These are phyloP conservation scores for Linnemannia schmuckeri DNA, from an alignment of 192 early-diverging fungal species.

Conservation along the genomic window DNA sequence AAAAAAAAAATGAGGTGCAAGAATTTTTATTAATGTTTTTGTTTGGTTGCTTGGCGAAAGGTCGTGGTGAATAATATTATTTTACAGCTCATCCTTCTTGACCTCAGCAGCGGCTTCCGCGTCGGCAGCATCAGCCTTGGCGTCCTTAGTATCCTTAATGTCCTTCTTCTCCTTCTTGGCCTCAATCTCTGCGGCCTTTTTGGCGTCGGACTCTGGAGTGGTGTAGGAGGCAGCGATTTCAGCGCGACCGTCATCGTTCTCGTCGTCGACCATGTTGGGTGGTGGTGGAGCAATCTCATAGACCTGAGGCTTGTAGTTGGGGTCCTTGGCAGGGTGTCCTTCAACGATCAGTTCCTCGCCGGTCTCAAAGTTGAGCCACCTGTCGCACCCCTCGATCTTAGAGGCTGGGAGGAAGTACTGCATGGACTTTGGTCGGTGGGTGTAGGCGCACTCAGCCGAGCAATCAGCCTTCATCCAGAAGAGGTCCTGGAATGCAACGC, in stretches of 20 bases:
- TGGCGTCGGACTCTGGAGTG: background rate
- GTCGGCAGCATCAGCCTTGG: background rate
- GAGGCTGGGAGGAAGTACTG: slow-evolving; percentile 31
- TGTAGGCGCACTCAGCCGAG: slow-evolving; percentile 41
- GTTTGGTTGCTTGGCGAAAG: background rate
- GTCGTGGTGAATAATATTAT: background rate
- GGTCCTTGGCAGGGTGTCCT: slow-evolving; percentile 12
- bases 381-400: slow-evolving; percentile 52
- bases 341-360: slow-evolving; percentile 27
- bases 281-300: slow-evolving; percentile 35
- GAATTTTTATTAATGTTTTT: background rate
- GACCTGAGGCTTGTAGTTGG: slow-evolving; percentile 27
- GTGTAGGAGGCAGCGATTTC: slow-evolving; percentile 17
- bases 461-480: slow-evolving; percentile 57
- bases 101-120: background rate
- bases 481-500: slow-evolving; percentile 43
- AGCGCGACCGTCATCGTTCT: slow-evolving; percentile 16
- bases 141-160: slow-evolving; percentile 10
- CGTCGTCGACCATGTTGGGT: background rate
- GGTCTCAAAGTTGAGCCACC: slow-evolving; percentile 44
- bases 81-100: slow-evolving; percentile 48
- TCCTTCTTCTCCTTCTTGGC: slow-evolving; percentile 19
- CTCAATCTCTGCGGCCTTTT: background rate
- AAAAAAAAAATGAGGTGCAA: background rate
- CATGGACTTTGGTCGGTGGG: slow-evolving; percentile 28